Conservation (phyloP, 2,329 filamentous ascomycete species). For the Boeremia exigua region DNA sequence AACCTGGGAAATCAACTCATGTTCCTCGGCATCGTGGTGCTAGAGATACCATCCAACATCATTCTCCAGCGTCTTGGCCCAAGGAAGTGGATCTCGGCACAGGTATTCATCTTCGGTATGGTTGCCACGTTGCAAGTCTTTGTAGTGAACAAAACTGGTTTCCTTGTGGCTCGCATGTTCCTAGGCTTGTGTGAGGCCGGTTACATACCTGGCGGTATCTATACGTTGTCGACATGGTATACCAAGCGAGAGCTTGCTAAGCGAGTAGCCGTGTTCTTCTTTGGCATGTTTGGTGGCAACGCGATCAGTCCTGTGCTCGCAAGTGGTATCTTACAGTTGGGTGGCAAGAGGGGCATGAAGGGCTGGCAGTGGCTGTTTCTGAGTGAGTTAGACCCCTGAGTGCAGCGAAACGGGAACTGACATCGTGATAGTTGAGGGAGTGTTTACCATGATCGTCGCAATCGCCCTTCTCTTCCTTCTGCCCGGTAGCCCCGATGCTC, state of each 20-base stretch:
- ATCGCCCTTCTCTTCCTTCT: slow-evolving; percentile 52
- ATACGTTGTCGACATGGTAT: slow-evolving; percentile 61
- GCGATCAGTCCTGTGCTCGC: slow-evolving; percentile 58
- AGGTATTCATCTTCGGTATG: slow-evolving; percentile 58
- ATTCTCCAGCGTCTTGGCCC: slow-evolving; percentile 46
- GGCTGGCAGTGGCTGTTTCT: slow-evolving; percentile 62
- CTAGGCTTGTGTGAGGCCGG: slow-evolving; percentile 59
- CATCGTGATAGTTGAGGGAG: slow-evolving; percentile 49
- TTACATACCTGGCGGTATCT: slow-evolving; percentile 60
- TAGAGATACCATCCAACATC: slow-evolving; percentile 62
- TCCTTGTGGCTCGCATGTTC: slow-evolving; percentile 53
- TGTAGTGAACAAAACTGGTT: slow-evolving; percentile 48
- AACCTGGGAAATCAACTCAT: slow-evolving; percentile 62
- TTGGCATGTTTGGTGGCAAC: slow-evolving; percentile 61
- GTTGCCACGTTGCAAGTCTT: slow-evolving; percentile 54
- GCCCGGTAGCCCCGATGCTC: slow-evolving; percentile 52
- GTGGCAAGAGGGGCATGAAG: slow-evolving; percentile 49
- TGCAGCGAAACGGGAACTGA: neutral
- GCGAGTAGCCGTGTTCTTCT: slow-evolving; percentile 59
- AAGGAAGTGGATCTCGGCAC: slow-evolving; percentile 57
- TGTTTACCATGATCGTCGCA: slow-evolving; percentile 53
- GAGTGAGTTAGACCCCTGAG: slow-evolving; percentile 37
- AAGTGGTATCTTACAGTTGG: slow-evolving; percentile 56
- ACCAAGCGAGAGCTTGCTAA: slow-evolving; percentile 54
- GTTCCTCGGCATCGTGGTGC: slow-evolving; percentile 58